Evolutionary conservation across 495 filamentous ascomycete genomes (phyloP), one percentile per base, ranked within the genome.

Genomic region (Neurospora sp.): DNA sequence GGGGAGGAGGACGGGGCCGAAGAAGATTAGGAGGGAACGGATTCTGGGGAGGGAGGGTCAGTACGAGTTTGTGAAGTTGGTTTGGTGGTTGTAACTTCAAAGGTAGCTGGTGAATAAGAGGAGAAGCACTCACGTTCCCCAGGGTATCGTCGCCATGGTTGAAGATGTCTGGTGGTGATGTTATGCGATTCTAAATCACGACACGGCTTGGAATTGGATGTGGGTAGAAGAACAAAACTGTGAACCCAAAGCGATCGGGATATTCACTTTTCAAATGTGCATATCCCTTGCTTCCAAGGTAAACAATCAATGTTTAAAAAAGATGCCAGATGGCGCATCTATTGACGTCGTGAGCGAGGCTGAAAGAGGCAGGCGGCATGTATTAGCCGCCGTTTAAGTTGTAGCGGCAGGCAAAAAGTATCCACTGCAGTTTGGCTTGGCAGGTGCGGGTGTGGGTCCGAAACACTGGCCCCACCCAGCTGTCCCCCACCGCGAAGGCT

Each of bases 1-100:
- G 40, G 92, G 92, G 69, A 98, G 82, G 73, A 97, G 80, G 71
- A 96, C 82, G n/a, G 95, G 94, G 0, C 88, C 95, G 81, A 98
- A 91, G 84, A 96, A 90, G 80, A 97, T 85, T 77, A 93, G 83
- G 79, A 97, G 85, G 74, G 91, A 92, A 78, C 93, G 91, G 82
- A 93, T 84, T 71, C 91, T 94, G 76, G 10, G 5, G 35, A 18
- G 20, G 12, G 38, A 22, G 6, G 22, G 70, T 78, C 75, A 73
- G 74, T 44, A 37, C 0, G 1, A 0, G 69, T 74, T 53, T 38
- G 73, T 40, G 40, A 18, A 3, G 22, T 72, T 68, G 10, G 31
- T 20, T 22, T 69, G 9, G 22, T n/a, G 37, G 27, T 18, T 66
- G 70, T 8, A 27, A 35, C 12, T 11, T 14, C 18, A 40, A 20